Evolutionary conservation across 768 basidiomycete genomes (phyloP).

Genomic region (Mycena olivaceomarginata): DNA sequence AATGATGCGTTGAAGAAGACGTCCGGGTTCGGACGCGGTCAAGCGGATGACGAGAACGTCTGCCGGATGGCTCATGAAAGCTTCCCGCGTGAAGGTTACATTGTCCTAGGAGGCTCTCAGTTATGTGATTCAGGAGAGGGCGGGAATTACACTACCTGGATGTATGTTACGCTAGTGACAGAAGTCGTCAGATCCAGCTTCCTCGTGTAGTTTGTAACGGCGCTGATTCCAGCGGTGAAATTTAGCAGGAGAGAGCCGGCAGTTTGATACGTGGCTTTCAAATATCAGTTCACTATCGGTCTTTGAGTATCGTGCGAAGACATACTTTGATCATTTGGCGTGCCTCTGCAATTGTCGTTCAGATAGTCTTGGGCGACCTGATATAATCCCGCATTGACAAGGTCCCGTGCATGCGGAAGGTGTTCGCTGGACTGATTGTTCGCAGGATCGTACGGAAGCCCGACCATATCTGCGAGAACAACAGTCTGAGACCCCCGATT

Average conservation of each 20-base stretch:
- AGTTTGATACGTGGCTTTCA: constrained; percentile 15
- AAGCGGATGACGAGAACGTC: constrained; percentile 24
- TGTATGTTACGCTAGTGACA: constrained; percentile 19
- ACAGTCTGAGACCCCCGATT: background rate
- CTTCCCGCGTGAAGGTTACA: constrained; percentile 27
- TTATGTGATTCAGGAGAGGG: too few relatives aligned
- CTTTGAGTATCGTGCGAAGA: background rate
- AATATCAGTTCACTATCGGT: background rate
- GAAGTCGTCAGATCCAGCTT: constrained; percentile 31
- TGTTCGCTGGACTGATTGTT: constrained; percentile 20
- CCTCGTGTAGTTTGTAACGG: constrained; percentile 25
- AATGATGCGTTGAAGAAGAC: constrained; percentile 24
- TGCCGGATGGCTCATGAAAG: constrained; percentile 33
- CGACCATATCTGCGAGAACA: constrained; percentile 23
- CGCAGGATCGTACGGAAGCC: constrained; percentile 33
- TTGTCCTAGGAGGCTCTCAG: constrained; percentile 6
- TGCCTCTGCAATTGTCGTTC: too few relatives aligned
- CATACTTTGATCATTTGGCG: constrained; percentile 25
- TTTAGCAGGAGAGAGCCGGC: constrained; percentile 31
- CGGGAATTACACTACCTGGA: background rate
- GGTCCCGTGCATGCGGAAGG: constrained; percentile 17
- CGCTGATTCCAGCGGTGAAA: constrained; percentile 22
- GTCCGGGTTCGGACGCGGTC: constrained; percentile 18
- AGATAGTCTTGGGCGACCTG: too few relatives aligned
- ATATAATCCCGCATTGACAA: constrained; percentile 23